A percentile compares a stretch with the other conserved stretches of the same genome.
phyloP scores from a whole-genome alignment of 1,139 yeast genomes.

The Pichia sp. region DNA sequence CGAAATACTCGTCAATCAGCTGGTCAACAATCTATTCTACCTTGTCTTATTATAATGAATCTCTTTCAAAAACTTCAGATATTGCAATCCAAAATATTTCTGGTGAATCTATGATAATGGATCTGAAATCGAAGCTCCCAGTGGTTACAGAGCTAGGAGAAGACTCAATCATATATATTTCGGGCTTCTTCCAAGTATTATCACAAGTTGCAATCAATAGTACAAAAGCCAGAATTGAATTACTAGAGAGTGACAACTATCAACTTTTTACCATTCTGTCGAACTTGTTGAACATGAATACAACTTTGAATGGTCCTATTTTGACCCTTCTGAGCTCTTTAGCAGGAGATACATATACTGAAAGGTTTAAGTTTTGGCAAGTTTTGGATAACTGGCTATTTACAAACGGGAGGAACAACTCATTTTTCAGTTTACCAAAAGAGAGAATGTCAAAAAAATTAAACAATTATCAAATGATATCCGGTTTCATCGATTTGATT shows the following conservation, averaged over 20 bases:
- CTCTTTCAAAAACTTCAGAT: constrained; percentile 11
- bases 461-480: constrained; percentile 8
- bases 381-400: constrained; percentile 76
- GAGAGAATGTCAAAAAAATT: constrained; percentile 25
- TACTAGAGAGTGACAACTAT: constrained; percentile 33
- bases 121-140: constrained; percentile 14
- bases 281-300: constrained; percentile 45
- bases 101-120: not conserved
- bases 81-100: not conserved
- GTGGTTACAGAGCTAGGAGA: constrained; percentile 61
- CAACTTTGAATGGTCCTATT: constrained; percentile 52
- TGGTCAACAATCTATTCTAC: constrained; percentile 34
- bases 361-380: constrained; percentile 60
- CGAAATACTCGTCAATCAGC: constrained; percentile 29
- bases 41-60: constrained; percentile 28
- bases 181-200: constrained; percentile 63
- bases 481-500: constrained; percentile 56
- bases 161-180: constrained; percentile 68
- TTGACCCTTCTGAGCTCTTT: constrained; percentile 50
- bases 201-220: constrained; percentile 47
- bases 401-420: constrained; percentile 33
- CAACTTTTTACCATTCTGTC: constrained; percentile 38
- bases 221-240: constrained; percentile 35
- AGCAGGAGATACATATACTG: constrained; percentile 41
- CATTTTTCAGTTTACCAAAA: constrained; percentile 25